Conservation (phyloP, 176 grass and related monocot genomes). For the Urochloa ruziziensis region DNA sequence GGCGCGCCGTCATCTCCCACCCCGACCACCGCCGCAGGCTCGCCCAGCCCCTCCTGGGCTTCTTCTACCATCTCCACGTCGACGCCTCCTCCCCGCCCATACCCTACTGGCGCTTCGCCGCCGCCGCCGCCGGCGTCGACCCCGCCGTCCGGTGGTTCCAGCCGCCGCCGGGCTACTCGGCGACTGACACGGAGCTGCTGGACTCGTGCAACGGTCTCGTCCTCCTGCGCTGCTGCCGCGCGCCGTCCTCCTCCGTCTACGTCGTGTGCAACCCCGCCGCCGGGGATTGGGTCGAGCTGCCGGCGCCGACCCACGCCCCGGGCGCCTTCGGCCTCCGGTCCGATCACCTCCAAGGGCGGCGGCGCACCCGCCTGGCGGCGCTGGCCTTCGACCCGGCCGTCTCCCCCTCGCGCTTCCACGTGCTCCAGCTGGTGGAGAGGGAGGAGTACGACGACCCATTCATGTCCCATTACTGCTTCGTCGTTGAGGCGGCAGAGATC, state of each 20-base stretch:
- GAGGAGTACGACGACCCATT: background rate
- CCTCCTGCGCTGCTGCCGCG: background rate
- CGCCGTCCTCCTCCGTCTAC: background rate
- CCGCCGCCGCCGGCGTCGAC: too few species aligned
- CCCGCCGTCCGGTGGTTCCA: too few species aligned
- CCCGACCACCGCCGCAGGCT: background rate
- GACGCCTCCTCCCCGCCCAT: background rate
- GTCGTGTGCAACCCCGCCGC: background rate
- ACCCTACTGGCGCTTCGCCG: background rate
- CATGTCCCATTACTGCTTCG: background rate
- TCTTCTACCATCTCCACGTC: background rate
- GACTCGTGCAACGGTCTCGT: background rate
- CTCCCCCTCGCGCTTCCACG: background rate
- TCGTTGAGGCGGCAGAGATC: background rate
- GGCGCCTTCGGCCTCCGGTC: background rate
- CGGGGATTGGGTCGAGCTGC: background rate
- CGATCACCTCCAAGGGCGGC: background rate
- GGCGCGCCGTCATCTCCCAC: background rate
- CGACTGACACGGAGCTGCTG: background rate
- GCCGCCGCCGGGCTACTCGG: background rate
- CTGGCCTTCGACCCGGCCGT: background rate
- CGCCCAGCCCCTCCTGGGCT: background rate
- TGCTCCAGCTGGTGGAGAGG: background rate
- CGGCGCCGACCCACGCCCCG: background rate
- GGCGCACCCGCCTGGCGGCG: background rate